These are phyloP conservation scores for Adiantum capillusveneris DNA, from an alignment of 75 land plant genomes.

Conservation along the genomic window DNA sequence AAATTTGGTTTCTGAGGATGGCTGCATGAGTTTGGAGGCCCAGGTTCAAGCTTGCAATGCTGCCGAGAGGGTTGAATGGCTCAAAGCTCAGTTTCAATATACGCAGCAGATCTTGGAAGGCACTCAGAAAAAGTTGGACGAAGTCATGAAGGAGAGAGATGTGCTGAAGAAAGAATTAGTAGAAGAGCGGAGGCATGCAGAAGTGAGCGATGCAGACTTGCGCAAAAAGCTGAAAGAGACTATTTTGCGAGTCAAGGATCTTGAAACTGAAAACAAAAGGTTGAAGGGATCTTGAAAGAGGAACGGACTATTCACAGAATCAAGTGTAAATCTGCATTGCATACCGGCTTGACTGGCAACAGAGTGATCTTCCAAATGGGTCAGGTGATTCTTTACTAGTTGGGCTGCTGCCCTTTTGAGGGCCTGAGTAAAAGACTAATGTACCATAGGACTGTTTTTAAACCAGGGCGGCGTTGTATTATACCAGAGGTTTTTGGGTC, in stretches of 20 bases:
- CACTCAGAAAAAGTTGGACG: background rate
- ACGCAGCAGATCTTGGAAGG: background rate
- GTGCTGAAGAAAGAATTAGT: background rate
- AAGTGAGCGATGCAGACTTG: background rate
- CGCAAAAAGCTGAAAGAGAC: background rate
- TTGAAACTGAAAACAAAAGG: background rate
- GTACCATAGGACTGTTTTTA: no score
- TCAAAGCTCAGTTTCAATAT: background rate
- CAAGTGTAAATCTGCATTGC: no score
- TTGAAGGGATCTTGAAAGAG: background rate
- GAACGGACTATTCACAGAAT: no score
- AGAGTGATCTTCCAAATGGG: no score
- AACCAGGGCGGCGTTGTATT: no score
- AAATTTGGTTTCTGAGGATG: background rate
- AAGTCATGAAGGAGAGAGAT: background rate
- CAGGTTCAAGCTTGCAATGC: background rate
- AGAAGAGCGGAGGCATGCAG: background rate
- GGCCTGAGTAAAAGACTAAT: no score
- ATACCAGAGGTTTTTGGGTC: no score
- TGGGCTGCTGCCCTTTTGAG: no score
- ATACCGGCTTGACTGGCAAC: no score
- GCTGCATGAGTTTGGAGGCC: background rate
- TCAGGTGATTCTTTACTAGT: no score
- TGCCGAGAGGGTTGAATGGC: no score
- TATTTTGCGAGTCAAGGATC: background rate